Evolutionary conservation across 139 green algal genomes (phyloP).

Genomic region (Microglena sp.): DNA sequence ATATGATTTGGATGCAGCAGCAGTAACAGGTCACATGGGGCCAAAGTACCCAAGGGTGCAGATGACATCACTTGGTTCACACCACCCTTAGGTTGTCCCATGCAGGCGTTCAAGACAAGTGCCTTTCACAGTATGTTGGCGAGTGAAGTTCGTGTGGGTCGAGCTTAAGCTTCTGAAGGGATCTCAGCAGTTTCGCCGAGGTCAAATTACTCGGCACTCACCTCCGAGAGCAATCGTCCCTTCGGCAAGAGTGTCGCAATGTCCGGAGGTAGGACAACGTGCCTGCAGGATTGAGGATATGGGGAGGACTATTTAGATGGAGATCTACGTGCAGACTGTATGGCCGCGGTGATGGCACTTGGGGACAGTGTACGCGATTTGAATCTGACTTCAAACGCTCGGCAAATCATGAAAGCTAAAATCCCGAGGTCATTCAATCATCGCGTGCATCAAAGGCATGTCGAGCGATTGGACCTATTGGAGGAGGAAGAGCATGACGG

Average conservation of each 20-base stretch:
- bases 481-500: not conserved
- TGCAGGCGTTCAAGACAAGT: no score
- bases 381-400: no score
- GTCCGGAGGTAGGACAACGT: constrained; percentile 90
- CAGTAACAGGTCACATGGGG: not conserved
- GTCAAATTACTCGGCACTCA: constrained; percentile 20
- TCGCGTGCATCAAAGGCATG: not conserved
- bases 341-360: no score
- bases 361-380: no score
- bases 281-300: constrained; percentile 17
- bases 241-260: constrained; percentile 86
- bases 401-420: not conserved
- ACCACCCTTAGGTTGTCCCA: no score
- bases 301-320: not conserved
- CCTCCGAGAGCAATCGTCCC: constrained; percentile 82
- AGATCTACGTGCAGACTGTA: no score
- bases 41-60: not conserved
- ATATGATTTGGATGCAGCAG: not conserved
- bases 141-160: no score
- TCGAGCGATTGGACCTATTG: not conserved
- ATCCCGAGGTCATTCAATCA: not conserved
- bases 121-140: no score
- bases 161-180: no score
- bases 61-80: not conserved
- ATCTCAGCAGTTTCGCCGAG: not conserved